These are phyloP conservation scores for Austroboletus novae-zelandiae DNA, from an alignment of 1,284 basidiomycete genomes.

Conservation along the genomic window DNA sequence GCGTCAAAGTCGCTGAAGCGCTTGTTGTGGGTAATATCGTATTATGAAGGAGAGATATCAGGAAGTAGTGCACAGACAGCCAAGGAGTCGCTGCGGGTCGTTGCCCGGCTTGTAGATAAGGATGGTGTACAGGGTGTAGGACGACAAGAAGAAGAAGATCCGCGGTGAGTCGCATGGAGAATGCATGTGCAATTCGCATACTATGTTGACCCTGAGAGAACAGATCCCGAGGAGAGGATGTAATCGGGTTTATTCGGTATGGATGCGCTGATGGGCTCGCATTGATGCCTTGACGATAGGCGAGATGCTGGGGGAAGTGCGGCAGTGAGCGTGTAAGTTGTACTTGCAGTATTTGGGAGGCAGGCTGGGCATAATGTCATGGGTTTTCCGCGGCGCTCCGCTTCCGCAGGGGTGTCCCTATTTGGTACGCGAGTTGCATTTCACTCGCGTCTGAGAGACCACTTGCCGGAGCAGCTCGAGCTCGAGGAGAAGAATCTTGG, in stretches of 20 bases:
- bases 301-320: slow-evolving; percentile 1
- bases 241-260: slow-evolving; percentile 54
- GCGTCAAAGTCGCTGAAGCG: slow-evolving; percentile 40
- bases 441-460: background rate
- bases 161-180: slow-evolving; percentile 40
- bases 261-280: slow-evolving; percentile 52
- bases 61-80: slow-evolving; percentile 45
- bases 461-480: background rate
- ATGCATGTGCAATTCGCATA: slow-evolving; percentile 2
- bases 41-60: slow-evolving; percentile 52
- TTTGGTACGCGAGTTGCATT: slow-evolving; percentile 11
- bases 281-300: slow-evolving; percentile 46
- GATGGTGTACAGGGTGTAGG: slow-evolving; percentile 51
- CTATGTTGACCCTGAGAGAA: slow-evolving; percentile 14
- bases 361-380: slow-evolving; percentile 4
- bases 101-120: slow-evolving; percentile 56
- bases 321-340: slow-evolving; percentile 10
- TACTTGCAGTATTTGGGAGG: slow-evolving; percentile 29
- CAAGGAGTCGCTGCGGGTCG: slow-evolving; percentile 48
- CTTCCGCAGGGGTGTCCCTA: slow-evolving; percentile 15
- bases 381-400: slow-evolving; percentile 23
- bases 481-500: background rate
- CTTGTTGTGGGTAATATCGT: slow-evolving; percentile 42
- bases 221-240: slow-evolving; percentile 46
- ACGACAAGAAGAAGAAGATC: slow-evolving; percentile 40